These are phyloP conservation scores for Andalucia godoyi DNA, from an alignment of 78 protist genomes.

Conservation along the genomic window DNA sequence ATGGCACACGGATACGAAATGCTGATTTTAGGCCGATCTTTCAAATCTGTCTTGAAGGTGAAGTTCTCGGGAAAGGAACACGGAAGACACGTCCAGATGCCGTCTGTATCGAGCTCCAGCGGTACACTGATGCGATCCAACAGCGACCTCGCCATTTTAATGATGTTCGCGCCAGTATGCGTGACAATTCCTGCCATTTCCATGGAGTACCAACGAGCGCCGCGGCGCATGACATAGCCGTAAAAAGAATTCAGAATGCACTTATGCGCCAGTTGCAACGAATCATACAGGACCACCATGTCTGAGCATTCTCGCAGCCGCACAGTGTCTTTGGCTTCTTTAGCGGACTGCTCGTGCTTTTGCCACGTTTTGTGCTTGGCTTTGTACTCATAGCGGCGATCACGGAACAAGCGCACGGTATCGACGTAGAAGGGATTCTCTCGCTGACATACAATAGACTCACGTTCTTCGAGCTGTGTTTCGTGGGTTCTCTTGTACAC, in stretches of 20 bases:
- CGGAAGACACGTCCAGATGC: slow-evolving; percentile 98
- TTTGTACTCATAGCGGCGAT: slow-evolving; percentile 91
- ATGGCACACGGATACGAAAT: slow-evolving; percentile 79
- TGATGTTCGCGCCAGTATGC: slow-evolving; percentile 89
- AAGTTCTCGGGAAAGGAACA: slow-evolving; percentile 82
- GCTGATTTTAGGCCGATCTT: background rate
- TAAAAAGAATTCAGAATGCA: slow-evolving; percentile 97
- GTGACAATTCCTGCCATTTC: slow-evolving; percentile 99
- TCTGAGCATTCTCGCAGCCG: slow-evolving; percentile 22
- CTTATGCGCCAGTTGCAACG: slow-evolving; percentile 99
- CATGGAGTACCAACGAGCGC: slow-evolving; percentile 97
- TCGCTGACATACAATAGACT: slow-evolving; percentile 89
- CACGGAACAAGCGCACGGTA: slow-evolving; percentile 88
- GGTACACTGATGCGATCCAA: slow-evolving; percentile 88
- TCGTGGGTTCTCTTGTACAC: slow-evolving; percentile 12
- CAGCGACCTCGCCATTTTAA: slow-evolving; percentile 60
- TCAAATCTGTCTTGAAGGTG: slow-evolving; percentile 26
- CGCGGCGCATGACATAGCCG: slow-evolving; percentile 98
- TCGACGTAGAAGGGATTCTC: slow-evolving; percentile 97
- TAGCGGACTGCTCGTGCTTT: slow-evolving; percentile 28
- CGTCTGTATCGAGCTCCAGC: slow-evolving; percentile 99
- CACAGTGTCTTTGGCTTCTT: slow-evolving; percentile 4
- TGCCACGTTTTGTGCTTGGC: slow-evolving; percentile 56
- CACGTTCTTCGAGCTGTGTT: background rate
- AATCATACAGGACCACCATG: slow-evolving; percentile 82